These are phyloP conservation scores for Gossypium thurberi DNA, from an alignment of 345 rosid genomes.

Conservation along the genomic window DNA sequence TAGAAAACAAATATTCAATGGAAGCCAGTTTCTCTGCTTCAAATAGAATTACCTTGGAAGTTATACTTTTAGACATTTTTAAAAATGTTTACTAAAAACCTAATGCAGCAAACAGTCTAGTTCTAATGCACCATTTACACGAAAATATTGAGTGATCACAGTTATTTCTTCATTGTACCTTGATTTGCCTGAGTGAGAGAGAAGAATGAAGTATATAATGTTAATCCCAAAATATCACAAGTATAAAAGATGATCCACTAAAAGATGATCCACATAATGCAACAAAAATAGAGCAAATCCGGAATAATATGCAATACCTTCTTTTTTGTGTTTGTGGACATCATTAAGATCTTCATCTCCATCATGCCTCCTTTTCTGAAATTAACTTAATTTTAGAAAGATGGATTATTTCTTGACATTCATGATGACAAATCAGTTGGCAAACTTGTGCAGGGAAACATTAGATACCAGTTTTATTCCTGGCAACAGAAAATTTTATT, in stretches of 20 bases:
- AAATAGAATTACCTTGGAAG: too few species aligned
- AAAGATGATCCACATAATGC: not conserved
- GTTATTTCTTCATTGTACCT: too few species aligned
- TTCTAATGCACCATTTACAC: too few species aligned
- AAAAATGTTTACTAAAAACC: too few species aligned
- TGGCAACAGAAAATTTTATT: not conserved
- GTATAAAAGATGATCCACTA: not conserved
- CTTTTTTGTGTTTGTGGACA: constrained; percentile 73
- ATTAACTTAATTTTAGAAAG: not conserved
- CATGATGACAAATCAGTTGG: not conserved
- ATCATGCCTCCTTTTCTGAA: constrained; percentile 91
- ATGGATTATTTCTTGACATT: not conserved
- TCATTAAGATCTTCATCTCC: constrained; percentile 91
- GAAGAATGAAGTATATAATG: constrained; percentile 2
- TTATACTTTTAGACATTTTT: too few species aligned
- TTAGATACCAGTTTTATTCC: not conserved
- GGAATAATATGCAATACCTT: constrained; percentile 45
- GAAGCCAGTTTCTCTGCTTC: too few species aligned
- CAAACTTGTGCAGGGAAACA: not conserved
- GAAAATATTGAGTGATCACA: too few species aligned
- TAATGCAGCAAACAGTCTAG: too few species aligned
- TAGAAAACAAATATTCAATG: too few species aligned
- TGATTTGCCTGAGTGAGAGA: not conserved
- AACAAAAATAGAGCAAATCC: not conserved
- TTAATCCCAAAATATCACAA: not conserved